Percentiles rank a stretch among this genome's conserved stretches.
Evolutionary conservation across 148 eudicot genomes (phyloP).

Genomic region (Beta vulgaris): DNA sequence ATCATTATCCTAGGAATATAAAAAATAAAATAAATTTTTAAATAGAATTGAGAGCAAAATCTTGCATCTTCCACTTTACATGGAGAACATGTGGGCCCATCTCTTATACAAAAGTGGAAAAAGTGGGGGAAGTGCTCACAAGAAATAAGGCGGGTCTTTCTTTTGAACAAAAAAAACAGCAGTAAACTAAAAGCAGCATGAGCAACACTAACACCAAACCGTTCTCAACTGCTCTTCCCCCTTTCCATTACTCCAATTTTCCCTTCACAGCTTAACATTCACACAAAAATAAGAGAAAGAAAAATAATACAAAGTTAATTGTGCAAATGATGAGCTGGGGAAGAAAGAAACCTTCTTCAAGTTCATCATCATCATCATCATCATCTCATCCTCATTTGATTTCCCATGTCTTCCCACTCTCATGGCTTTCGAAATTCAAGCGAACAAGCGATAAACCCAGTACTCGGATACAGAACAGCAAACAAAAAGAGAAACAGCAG

Average conservation of each 20-base stretch:
- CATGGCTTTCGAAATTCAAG: slow-evolving; percentile 64
- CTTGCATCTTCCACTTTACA: slow-evolving; percentile 11
- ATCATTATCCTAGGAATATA: too few species aligned
- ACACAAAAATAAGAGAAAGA: neutral
- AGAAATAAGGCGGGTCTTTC: slow-evolving; percentile 72
- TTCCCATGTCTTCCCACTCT: slow-evolving; percentile 44
- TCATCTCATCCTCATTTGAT: slow-evolving; percentile 29
- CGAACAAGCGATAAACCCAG: slow-evolving; percentile 16
- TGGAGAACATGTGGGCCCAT: slow-evolving; percentile 21
- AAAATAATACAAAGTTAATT: neutral
- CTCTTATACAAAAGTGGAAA: slow-evolving; percentile 30
- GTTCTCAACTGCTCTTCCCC: slow-evolving; percentile 32
- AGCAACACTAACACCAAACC: slow-evolving; percentile 21
- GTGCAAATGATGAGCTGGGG: slow-evolving; percentile 58
- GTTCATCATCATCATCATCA: slow-evolving; percentile 28
- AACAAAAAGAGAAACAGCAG: slow-evolving; percentile 17
- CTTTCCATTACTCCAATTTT: neutral
- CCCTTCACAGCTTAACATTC: neutral
- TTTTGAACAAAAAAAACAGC: slow-evolving; percentile 40
- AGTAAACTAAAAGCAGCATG: slow-evolving; percentile 6
- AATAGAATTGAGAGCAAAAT: too few species aligned
- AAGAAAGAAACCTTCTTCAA: slow-evolving; percentile 39
- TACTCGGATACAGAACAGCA: neutral
- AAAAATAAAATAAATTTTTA: too few species aligned
- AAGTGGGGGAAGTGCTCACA: slow-evolving; percentile 66